These are phyloP conservation scores for Filosporella fistucella DNA, from an alignment of 495 filamentous ascomycete species.

Conservation along the genomic window DNA sequence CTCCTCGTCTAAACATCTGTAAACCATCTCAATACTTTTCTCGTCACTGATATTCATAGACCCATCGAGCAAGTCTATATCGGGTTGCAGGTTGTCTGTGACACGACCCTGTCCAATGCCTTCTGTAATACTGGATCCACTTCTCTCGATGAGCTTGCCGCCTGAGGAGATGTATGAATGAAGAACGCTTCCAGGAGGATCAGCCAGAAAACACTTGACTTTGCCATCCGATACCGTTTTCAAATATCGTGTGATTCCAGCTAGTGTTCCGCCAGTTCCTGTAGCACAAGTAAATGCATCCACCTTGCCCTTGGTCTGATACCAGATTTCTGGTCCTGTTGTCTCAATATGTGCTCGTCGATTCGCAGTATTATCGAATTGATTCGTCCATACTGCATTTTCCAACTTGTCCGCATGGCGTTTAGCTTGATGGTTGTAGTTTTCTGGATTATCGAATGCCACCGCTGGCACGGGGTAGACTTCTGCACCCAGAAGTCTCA, in stretches of 20 bases:
- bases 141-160: constrained; percentile 75
- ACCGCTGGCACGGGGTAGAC: constrained; percentile 97
- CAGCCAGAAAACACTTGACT: constrained; percentile 88
- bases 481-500: constrained; percentile 89
- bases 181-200: constrained; percentile 88
- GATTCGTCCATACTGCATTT: constrained; percentile 98
- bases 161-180: constrained; percentile 88
- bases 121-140: constrained; percentile 89
- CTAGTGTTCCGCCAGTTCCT: constrained; percentile 87
- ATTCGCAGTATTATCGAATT: constrained; percentile 97
- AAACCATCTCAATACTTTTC: constrained; percentile 97
- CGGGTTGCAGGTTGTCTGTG: constrained; percentile 85
- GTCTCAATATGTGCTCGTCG: constrained; percentile 93
- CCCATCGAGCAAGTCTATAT: constrained; percentile 82
- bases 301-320: constrained; percentile 80
- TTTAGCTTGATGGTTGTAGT: constrained; percentile 95
- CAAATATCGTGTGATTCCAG: constrained; percentile 83
- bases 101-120: constrained; percentile 97
- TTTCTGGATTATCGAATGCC: constrained; percentile 90
- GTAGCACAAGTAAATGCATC: constrained; percentile 96
- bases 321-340: constrained; percentile 95
- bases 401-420: constrained; percentile 79
- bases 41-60: constrained; percentile 83
- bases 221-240: constrained; percentile 75
- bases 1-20: constrained; percentile 94